These are phyloP conservation scores for Oleoguttula mirabilis DNA, from an alignment of 495 filamentous ascomycete species.

Conservation along the genomic window DNA sequence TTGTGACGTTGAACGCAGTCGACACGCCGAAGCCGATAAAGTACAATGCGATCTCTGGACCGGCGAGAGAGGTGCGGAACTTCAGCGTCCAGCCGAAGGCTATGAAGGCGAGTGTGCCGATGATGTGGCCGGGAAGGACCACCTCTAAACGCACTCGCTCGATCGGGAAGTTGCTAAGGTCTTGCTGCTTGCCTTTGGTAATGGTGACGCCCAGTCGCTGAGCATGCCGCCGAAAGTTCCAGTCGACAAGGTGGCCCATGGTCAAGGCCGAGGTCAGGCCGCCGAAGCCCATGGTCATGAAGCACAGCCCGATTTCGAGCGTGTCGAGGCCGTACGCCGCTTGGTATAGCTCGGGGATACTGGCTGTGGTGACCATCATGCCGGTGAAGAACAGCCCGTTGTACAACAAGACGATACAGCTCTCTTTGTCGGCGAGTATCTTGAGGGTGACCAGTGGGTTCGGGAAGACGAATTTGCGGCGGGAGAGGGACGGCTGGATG, in stretches of 20 bases:
- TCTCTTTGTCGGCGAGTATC: slow-evolving; percentile 25
- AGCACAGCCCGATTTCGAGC: slow-evolving; percentile 27
- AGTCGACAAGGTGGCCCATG: slow-evolving; percentile 26
- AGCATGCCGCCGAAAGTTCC: slow-evolving; percentile 25
- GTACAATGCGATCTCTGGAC: slow-evolving; percentile 22
- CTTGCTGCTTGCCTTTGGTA: slow-evolving; percentile 18
- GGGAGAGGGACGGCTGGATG: not conserved
- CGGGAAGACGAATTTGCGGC: slow-evolving; percentile 20
- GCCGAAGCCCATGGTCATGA: slow-evolving; percentile 25
- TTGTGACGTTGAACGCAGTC: slow-evolving; percentile 21
- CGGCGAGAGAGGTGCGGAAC: slow-evolving; percentile 19
- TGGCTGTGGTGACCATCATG: slow-evolving; percentile 21
- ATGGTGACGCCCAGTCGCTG: slow-evolving; percentile 10
- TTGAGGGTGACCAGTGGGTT: slow-evolving; percentile 24
- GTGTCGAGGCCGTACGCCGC: slow-evolving; percentile 22
- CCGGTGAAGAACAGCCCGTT: slow-evolving; percentile 26
- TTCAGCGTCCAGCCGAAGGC: slow-evolving; percentile 25
- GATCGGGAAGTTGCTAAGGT: slow-evolving; percentile 23
- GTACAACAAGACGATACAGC: slow-evolving; percentile 24
- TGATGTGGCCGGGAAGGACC: slow-evolving; percentile 18
- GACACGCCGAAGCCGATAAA: slow-evolving; percentile 22
- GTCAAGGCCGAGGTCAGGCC: slow-evolving; percentile 23
- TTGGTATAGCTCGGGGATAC: slow-evolving; percentile 22
- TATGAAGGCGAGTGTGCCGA: slow-evolving; percentile 17
- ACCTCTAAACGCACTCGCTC: slow-evolving; percentile 23